These are phyloP conservation scores for Fusarium euwallaceae DNA, from an alignment of 2,329 filamentous ascomycete genomes.

Conservation along the genomic window DNA sequence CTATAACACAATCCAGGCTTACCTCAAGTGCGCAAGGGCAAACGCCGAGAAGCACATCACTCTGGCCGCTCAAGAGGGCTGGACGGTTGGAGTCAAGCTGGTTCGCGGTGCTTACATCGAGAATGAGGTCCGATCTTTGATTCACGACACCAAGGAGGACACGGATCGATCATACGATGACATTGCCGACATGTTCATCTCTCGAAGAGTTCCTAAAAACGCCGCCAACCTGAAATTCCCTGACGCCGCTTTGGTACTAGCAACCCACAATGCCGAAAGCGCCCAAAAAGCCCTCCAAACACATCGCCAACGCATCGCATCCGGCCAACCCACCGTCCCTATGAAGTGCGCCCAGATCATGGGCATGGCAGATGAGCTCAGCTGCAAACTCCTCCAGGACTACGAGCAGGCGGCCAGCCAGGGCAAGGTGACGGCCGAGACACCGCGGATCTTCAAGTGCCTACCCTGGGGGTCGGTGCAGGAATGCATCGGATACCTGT, in stretches of 20 bases:
- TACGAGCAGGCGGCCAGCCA: slow-evolving; percentile 38
- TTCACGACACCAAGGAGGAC: slow-evolving; percentile 64
- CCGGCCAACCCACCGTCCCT: slow-evolving; percentile 45
- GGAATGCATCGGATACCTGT: slow-evolving; percentile 55
- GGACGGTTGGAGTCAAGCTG: slow-evolving; percentile 67
- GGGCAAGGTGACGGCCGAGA: slow-evolving; percentile 24
- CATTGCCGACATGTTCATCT: slow-evolving; percentile 61
- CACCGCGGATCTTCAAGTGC: slow-evolving; percentile 53
- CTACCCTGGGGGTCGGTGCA: slow-evolving; percentile 55
- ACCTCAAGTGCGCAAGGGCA: slow-evolving; percentile 62
- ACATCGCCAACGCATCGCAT: slow-evolving; percentile 55
- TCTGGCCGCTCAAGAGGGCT: slow-evolving; percentile 60
- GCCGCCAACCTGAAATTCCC: slow-evolving; percentile 53
- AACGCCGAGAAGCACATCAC: slow-evolving; percentile 61
- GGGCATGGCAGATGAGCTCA: slow-evolving; percentile 71
- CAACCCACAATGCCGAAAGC: slow-evolving; percentile 64
- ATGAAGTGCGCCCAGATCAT: slow-evolving; percentile 67
- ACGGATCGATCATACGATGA: slow-evolving; percentile 66
- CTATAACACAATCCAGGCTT: slow-evolving; percentile 69
- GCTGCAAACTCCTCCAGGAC: slow-evolving; percentile 60
- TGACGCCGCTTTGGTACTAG: slow-evolving; percentile 62
- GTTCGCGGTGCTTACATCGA: slow-evolving; percentile 69
- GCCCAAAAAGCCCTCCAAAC: slow-evolving; percentile 58
- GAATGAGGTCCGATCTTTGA: slow-evolving; percentile 61
- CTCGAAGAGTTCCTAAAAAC: slow-evolving; percentile 45